Evolutionary conservation across 176 grass and related monocot genomes (phyloP), one percentile per base, ranked within the genome.

Genomic region (Thinopyrum elongatum): DNA sequence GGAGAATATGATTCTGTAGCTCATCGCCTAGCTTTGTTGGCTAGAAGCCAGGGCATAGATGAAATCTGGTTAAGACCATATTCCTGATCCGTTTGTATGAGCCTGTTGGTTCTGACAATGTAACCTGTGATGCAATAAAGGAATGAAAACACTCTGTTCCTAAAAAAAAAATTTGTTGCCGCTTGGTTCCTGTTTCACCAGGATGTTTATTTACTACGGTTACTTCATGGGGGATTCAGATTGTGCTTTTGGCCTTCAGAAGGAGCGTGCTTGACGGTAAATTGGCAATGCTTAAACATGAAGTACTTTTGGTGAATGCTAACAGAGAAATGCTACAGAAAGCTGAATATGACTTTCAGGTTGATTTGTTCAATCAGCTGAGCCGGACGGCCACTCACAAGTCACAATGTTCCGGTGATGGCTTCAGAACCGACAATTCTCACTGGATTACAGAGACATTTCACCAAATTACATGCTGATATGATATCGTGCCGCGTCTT

Each of bases 311-410:
- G 4, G 60, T 26, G 10, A 63, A 63, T 26, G 70, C 70, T 33
- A 77, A 90, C 14, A 78, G 25, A 51, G 91, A 93, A 86, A 70
- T 88, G 70, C 28, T 90, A 5, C 31, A 82, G 64, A 81, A 41
- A 85, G 21, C 57, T 74, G 91, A 84, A 33, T 78, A 83, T 76
- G 72, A 90, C 35, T 53, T 93, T 78, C 88, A 86, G 88, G 85
- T 90, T 88, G n/a, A 41, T 77, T 49, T 26, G 26, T 28, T 27
- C 62, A 64, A 28, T 64, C 25, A 64, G 46, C 25, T 65, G 3
- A 65, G 13, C 26, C 5, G 1, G 62, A 65, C 12, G 26, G 10
- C 4, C 0, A 7, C 49, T 55, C 51, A 21, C 46, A 49, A 16
- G 46, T 49, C 46, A 49, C 6, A 55, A 55, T 66, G 14, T 74